Evolutionary conservation across 495 filamentous ascomycete species (phyloP), one percentile per base, ranked within the genome.

Genomic region (Physcia stellaris): DNA sequence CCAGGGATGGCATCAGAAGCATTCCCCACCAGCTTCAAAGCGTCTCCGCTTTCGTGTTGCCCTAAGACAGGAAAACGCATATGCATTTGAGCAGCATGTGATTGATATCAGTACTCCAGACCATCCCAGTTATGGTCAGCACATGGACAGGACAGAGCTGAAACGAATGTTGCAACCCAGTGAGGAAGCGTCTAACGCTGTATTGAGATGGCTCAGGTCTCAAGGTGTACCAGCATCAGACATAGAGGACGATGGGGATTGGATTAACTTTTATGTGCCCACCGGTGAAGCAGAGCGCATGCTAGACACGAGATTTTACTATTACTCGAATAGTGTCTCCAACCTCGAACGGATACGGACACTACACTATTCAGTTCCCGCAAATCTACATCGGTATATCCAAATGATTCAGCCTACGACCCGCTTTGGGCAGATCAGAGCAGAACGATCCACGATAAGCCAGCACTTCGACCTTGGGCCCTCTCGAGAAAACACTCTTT

Each of bases 71-170:
- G 58, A 68, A 20, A 70, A 70, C 24, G 56, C 62, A 17, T 60
- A 47, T 6, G 53, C 64, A 10, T 73, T 83, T 27, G 76, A 83
- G 51, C 59, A 73, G 40, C 65, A 57, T 15, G 63, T 82, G 17
- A 59, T 75, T 23, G 67, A 77, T 6, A 60, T 85, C 22, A 76
- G 76, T 13, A 75, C 71, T 3, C 80, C 79, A 3, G 62, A 61
- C 3, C 66, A 79, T 43, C 54, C 62, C 2, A 59, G 53, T 3
- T 83, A 83, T 52, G 80, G 80, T 1, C 54, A 68, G 33, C 71
- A 83, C 41, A 65, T 84, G 62, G 68, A 63, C 37, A 62, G 66
- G n/a, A 63, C 74, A 15, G 62, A 73, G 43, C 52, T 77, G 34
- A 59, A 58, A 34, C 54, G 59, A 0, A 59, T 72, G 40, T 43